phyloP scores from a whole-genome alignment of 192 early-diverging fungal genomes.

The Backusella macrospora region DNA sequence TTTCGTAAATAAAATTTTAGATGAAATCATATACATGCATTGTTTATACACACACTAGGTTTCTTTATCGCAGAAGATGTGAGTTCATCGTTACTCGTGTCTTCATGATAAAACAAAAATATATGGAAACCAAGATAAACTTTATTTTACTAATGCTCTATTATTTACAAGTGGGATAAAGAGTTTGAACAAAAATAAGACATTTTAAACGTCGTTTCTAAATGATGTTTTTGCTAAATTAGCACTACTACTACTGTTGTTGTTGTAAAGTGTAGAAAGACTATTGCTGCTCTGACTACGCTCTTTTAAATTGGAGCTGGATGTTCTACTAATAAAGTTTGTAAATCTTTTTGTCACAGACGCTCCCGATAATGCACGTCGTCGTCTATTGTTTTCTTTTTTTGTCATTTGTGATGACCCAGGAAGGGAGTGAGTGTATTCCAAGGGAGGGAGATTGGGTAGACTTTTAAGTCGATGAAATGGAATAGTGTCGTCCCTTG shows the following conservation, averaged over 20 bases:
- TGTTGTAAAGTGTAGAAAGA: not conserved
- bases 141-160: conserved; percentile 17
- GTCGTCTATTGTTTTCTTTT: not conserved
- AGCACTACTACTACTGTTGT: not conserved
- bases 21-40: not conserved
- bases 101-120: conserved; percentile 7
- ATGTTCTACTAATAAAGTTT: conserved; percentile 10
- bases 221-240: not conserved
- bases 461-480: conserved; percentile 16
- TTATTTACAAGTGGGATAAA: conserved; percentile 16
- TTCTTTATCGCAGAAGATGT: not conserved
- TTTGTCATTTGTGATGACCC: not conserved
- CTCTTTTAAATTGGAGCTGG: not conserved
- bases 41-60: not conserved
- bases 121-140: conserved; percentile 1
- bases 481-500: conserved; percentile 1
- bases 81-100: conserved; percentile 21
- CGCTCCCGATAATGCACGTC: conserved; percentile 12
- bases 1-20: not conserved
- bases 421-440: not conserved
- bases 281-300: not conserved
- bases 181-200: conserved; percentile 20
- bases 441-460: conserved; percentile 10
- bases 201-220: not conserved
- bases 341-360: conserved; percentile 22